phyloP scores from a whole-genome alignment of 2,329 filamentous ascomycete species.

The Fusarium phyllophilum region DNA sequence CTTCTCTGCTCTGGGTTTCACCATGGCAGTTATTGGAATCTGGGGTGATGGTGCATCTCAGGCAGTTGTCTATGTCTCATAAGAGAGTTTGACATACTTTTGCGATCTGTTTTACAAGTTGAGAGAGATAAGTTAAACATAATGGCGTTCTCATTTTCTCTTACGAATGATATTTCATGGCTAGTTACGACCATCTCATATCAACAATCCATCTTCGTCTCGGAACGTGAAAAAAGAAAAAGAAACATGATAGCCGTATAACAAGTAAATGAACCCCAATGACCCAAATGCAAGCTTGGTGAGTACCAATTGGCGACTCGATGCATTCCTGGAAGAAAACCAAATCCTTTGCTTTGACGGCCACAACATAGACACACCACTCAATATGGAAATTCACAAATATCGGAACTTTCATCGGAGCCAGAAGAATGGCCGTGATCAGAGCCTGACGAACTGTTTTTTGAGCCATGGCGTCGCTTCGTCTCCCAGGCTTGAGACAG shows the following conservation, averaged over 20 bases:
- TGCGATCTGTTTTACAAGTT: conserved; percentile 16
- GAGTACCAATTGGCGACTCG: not conserved
- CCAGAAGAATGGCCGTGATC: not conserved
- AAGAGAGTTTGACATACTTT: conserved; percentile 6
- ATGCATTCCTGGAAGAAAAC: not conserved
- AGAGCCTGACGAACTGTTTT: not conserved
- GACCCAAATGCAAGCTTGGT: not conserved
- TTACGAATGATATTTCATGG: conserved; percentile 7
- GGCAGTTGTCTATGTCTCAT: conserved; percentile 49
- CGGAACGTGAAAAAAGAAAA: not conserved
- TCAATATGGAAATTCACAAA: not conserved
- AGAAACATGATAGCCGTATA: not conserved
- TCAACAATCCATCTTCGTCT: conserved; percentile 15
- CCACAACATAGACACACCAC: not conserved
- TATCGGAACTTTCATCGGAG: not conserved
- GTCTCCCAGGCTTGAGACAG: conserved; percentile 35
- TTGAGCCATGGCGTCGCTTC: not conserved
- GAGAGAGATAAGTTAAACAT: conserved; percentile 31
- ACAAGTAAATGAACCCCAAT: not conserved
- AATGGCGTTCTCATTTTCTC: conserved; percentile 26
- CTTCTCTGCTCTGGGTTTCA: conserved; percentile 66
- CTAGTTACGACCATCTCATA: conserved; percentile 30
- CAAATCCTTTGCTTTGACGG: not conserved
- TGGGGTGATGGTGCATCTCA: conserved; percentile 69
- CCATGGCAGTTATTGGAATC: conserved; percentile 71